These are phyloP conservation scores for Myxozyma neotropica DNA, from an alignment of 805 yeast genomes.

Conservation along the genomic window DNA sequence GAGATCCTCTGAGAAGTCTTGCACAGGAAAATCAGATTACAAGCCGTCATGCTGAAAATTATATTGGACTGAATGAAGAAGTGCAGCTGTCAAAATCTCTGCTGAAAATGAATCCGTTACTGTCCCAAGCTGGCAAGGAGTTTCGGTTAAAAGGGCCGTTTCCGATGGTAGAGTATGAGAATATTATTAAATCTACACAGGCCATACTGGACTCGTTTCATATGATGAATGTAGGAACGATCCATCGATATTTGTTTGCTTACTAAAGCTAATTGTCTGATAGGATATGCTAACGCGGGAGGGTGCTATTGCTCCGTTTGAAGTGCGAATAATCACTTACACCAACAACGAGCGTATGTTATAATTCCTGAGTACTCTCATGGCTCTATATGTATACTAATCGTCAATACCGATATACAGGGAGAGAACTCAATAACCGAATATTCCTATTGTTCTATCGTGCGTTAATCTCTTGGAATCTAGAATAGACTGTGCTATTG, in stretches of 20 bases:
- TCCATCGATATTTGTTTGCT: background rate
- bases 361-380: background rate
- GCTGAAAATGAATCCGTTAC: conserved; percentile 34
- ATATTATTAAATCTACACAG: conserved; percentile 58
- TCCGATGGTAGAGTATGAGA: conserved; percentile 56
- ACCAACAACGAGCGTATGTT: conserved; percentile 43
- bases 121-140: conserved; percentile 50
- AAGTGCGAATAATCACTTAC: conserved; percentile 56
- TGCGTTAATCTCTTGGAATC: conserved; percentile 22
- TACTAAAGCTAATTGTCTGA: background rate
- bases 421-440: conserved; percentile 70
- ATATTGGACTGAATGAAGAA: conserved; percentile 22
- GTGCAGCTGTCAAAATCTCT: conserved; percentile 25
- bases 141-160: conserved; percentile 73
- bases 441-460: conserved; percentile 72
- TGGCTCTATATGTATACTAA: background rate
- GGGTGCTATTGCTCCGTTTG: conserved; percentile 54
- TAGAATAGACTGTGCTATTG: background rate
- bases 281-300: conserved; percentile 60
- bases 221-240: conserved; percentile 57
- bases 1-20: conserved; percentile 56
- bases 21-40: too few relatives aligned
- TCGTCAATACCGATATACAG: conserved; percentile 19
- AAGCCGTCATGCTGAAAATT: conserved; percentile 28
- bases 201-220: conserved; percentile 73